Base-by-base conservation (phyloP, 768 basidiomycete genomes). In the Candolleomyces aberdarensis region DNA sequence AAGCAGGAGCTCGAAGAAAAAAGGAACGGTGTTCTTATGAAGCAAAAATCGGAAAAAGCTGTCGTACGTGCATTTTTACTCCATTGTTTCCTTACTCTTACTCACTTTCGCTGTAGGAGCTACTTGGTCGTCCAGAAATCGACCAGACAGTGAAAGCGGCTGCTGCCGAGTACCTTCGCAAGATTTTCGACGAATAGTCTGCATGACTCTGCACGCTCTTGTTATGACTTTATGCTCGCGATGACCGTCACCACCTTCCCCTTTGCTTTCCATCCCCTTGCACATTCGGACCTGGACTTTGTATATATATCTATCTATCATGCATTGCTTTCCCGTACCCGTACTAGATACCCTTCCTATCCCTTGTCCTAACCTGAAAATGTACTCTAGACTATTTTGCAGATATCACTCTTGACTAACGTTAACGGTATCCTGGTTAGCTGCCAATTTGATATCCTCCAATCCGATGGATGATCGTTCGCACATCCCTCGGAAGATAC, bases 401-500 rank as follows among this genome's bases (percentile, higher is more conserved):
- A 9, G 17, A 54, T 11, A 51, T 20, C n/a, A n/a, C n/a, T 36
- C 8, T 14, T 41, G 19, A 17, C 20, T 41, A 8, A 32, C 52
- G 31, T n/a, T 41, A 8, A 32, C 52, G 31, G n/a, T 10, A 31
- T 56, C 8, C 20, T 56, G 14, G 9, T 19, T 19, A 8, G 22
- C 22, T 22, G 78, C 79, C 26, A 76, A 61, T 58, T 70, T 72
- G 61, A 94, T 85, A 70, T 95, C 93, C 41, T 88, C 85, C 11
- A 88, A 69, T 15, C 84, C 79, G 63, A 95, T 91, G 36, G 83
- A 83, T n/a, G 89, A 91, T 60, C 85, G 85, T 31, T 92, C 87
- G 67, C 92, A 94, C 92, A 96, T 95, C 51, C 85, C 84, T 43
- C 85, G 82, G 78, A 96, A 96, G 64, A 92, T 87, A 1, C 91